phyloP scores from a whole-genome alignment of 78 protist species.

The Dictyostelium citrinum region DNA sequence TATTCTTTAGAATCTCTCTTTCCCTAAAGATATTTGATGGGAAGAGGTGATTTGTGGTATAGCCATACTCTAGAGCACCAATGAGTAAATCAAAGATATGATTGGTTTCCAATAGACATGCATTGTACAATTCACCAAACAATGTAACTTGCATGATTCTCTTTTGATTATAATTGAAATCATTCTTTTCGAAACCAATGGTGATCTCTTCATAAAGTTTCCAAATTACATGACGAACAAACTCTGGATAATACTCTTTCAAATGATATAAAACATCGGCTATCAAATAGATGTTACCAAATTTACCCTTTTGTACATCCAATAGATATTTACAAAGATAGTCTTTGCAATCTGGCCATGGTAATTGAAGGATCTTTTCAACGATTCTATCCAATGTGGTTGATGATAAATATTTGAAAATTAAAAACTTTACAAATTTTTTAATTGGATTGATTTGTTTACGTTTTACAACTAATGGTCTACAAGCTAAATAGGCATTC shows the following conservation, averaged over 20 bases:
- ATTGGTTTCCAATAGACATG: constrained; percentile 31
- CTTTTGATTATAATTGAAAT: constrained; percentile 66
- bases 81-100: constrained; percentile 43
- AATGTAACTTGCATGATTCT: constrained; percentile 56
- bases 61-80: constrained; percentile 41
- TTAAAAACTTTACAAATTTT: constrained; percentile 31
- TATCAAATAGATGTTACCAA: constrained; percentile 63
- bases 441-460: constrained; percentile 34
- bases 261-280: constrained; percentile 79
- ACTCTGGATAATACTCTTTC: constrained; percentile 2
- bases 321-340: constrained; percentile 44
- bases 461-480: background rate
- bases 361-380: constrained; percentile 42
- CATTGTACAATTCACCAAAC: constrained; percentile 84
- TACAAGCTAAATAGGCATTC: constrained; percentile 53
- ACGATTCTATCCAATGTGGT: constrained; percentile 24
- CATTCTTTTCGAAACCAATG: constrained; percentile 62
- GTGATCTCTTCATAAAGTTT: constrained; percentile 52
- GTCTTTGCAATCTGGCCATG: constrained; percentile 36
- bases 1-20: constrained; percentile 8
- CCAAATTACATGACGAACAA: constrained; percentile 29
- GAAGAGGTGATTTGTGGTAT: constrained; percentile 26
- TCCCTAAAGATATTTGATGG: constrained; percentile 1
- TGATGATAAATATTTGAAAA: constrained; percentile 18
- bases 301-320: constrained; percentile 63